phyloP scores from a whole-genome alignment of 2,329 filamentous ascomycete species.

The Aspergillus neotritici region DNA sequence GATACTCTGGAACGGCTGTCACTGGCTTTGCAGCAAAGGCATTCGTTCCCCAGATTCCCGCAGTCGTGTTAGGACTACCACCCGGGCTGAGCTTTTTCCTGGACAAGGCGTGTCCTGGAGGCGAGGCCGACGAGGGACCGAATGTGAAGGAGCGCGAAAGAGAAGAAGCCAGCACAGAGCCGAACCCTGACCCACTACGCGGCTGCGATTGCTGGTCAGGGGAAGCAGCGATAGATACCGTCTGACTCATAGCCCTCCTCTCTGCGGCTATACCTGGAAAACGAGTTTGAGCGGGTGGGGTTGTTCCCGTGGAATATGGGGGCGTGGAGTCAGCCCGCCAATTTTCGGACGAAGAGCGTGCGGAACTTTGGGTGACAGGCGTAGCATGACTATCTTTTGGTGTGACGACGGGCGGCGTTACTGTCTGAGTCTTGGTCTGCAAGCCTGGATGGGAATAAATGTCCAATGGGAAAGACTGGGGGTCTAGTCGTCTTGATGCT shows the following conservation, averaged over 20 bases:
- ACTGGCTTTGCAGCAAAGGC: conserved; percentile 19
- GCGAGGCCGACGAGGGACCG: conserved; percentile 39
- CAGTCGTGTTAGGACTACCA: conserved; percentile 29
- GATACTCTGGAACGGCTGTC: conserved; percentile 25
- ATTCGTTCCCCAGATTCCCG: conserved; percentile 26
- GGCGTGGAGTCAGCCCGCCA: conserved; percentile 48
- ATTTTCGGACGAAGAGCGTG: conserved; percentile 47
- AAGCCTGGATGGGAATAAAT: conserved; percentile 41
- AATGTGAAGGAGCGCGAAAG: conserved; percentile 43
- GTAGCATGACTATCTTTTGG: conserved; percentile 28
- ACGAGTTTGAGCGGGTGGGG: conserved; percentile 45
- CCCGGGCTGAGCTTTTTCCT: conserved; percentile 36
- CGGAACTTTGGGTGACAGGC: conserved; percentile 41
- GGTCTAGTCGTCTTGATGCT: conserved; percentile 37
- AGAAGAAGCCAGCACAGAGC: conserved; percentile 40
- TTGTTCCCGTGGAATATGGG: conserved; percentile 49
- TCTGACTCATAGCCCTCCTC: conserved; percentile 38
- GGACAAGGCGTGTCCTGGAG: conserved; percentile 28
- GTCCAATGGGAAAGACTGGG: conserved; percentile 44
- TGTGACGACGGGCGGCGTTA: conserved; percentile 29
- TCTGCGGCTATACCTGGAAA: conserved; percentile 36
- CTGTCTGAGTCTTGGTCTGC: conserved; percentile 38
- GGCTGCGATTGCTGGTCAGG: conserved; percentile 37
- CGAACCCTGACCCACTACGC: conserved; percentile 37
- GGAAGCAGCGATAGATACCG: conserved; percentile 37